Percentiles rank a stretch among this genome's conserved stretches.
Conservation (phyloP, 139 green algal species). For the Chlorella ohadii region DNA sequence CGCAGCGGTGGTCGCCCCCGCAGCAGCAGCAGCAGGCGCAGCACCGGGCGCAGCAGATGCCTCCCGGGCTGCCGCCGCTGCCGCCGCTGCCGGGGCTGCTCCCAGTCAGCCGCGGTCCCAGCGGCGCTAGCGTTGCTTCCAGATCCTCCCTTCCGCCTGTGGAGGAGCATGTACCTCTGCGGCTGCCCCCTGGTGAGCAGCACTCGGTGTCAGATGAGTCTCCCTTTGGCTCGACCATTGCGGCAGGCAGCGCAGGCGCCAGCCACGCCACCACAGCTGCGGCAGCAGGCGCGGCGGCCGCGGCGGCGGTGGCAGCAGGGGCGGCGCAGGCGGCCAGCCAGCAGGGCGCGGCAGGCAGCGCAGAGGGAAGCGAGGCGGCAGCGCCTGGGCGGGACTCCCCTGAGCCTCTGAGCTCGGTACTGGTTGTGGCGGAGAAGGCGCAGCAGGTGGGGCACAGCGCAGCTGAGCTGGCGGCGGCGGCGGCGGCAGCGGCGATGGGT, state of each 20-base stretch:
- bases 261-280: background rate
- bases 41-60: background rate
- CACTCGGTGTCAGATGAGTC: too few species aligned
- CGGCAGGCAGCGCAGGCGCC: too few species aligned
- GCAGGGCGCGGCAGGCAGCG: background rate
- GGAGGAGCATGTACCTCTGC: too few species aligned
- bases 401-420: background rate
- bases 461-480: background rate
- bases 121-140: too few species aligned
- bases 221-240: too few species aligned
- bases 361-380: background rate
- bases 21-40: background rate
- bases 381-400: background rate
- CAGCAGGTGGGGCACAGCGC: background rate
- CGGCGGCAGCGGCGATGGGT: background rate
- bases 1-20: background rate
- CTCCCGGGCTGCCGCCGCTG: background rate
- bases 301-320: background rate
- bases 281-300: background rate
- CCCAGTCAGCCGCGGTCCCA: too few species aligned
- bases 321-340: background rate
- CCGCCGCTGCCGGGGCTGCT: too few species aligned
- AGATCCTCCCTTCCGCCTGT: too few species aligned
- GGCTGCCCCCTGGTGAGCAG: too few species aligned
- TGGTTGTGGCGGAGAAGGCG: background rate